These are phyloP conservation scores for Phialemoniopsis sp. DNA, from an alignment of 2,329 filamentous ascomycete genomes.

Conservation along the genomic window DNA sequence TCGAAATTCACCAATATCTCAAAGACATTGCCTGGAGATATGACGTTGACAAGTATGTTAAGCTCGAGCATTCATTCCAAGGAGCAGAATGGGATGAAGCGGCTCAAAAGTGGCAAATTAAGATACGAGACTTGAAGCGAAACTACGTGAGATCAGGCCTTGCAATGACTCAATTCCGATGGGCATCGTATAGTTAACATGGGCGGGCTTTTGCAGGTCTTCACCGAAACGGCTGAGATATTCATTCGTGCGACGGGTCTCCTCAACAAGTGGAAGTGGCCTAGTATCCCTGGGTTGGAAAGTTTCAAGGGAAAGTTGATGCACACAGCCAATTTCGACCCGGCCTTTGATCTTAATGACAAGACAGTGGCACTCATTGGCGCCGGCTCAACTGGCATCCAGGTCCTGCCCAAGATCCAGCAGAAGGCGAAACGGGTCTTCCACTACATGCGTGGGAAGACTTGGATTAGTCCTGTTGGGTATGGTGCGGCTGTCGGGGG, in stretches of 20 bases:
- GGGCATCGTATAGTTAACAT: no score
- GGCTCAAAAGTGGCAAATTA: conserved; percentile 9
- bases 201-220: no score
- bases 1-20: conserved; percentile 34
- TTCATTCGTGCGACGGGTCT: conserved; percentile 8
- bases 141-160: no score
- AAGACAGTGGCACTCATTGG: conserved; percentile 51
- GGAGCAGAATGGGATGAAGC: conserved; percentile 5
- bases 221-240: conserved; percentile 20
- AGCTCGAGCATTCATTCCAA: background rate
- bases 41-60: conserved; percentile 3
- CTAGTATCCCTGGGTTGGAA: conserved; percentile 43
- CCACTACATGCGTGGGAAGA: conserved; percentile 21
- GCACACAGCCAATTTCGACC: conserved; percentile 53
- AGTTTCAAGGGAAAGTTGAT: conserved; percentile 47
- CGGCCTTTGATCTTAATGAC: conserved; percentile 38
- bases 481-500: no score
- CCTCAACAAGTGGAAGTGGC: conserved; percentile 38
- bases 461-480: no score
- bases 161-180: no score
- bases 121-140: conserved; percentile 32
- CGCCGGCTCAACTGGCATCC: conserved; percentile 51
- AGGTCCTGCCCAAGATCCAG: conserved; percentile 34
- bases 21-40: conserved; percentile 3
- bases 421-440: conserved; percentile 26